Evolutionary conservation across 345 rosid genomes (phyloP).

Genomic region (Pistacia integerrima): DNA sequence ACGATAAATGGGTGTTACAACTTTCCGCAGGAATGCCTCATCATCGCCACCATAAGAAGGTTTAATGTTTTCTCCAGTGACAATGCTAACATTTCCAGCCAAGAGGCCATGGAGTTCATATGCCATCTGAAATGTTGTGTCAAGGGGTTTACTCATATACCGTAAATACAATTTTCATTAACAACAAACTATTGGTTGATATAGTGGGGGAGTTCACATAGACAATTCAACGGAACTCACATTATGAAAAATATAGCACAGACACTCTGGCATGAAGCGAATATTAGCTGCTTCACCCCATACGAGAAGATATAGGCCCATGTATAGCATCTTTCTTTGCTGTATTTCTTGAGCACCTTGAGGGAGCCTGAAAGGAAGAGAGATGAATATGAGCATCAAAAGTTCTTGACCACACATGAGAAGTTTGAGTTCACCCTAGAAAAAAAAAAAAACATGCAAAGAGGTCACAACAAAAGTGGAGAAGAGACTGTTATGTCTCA

Average conservation of each 20-base stretch:
- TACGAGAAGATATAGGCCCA: constrained; percentile 93
- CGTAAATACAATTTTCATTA: constrained; percentile 5
- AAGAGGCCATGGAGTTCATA: constrained; percentile 96
- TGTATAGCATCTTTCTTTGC: constrained; percentile 88
- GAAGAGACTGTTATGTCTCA: constrained; percentile 27
- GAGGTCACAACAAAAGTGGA: neutral
- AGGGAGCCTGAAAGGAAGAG: constrained; percentile 64
- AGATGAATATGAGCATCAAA: constrained; percentile 7
- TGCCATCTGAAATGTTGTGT: constrained; percentile 73
- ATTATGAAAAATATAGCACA: constrained; percentile 93
- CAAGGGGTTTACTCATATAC: constrained; percentile 5
- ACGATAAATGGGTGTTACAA: constrained; percentile 84
- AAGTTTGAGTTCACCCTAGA: constrained; percentile 12
- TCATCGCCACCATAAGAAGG: constrained; percentile 99
- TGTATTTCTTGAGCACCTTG: constrained; percentile 85
- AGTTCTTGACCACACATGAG: neutral
- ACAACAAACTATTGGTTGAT: constrained; percentile 6
- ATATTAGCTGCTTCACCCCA: constrained; percentile 99
- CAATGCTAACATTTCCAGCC: constrained; percentile 98
- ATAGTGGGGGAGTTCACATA: constrained; percentile 9
- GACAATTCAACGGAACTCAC: constrained; percentile 46
- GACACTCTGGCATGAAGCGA: constrained; percentile 94
- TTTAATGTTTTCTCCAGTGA: constrained; percentile 94
- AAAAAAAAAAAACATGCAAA: constrained; percentile 4
- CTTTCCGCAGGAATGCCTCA: constrained; percentile 90